Evolutionary conservation across 73 alveolate species (phyloP).

Genomic region (Tetrahymena thermophila): DNA sequence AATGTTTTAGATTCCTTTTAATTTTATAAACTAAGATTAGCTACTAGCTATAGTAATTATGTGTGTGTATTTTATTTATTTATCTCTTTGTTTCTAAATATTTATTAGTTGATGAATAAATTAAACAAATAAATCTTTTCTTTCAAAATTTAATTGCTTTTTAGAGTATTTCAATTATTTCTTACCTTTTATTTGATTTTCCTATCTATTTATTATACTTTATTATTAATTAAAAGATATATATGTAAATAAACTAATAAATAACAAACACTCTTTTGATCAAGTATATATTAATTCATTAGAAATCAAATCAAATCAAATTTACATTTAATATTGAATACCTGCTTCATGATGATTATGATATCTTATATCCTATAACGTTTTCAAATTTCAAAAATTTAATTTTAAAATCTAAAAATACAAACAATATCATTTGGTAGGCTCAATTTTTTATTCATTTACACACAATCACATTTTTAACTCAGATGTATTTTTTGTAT

Average conservation of each 20-base stretch:
- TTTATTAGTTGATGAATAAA: neutral
- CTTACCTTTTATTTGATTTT: neutral
- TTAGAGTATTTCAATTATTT: too few relatives aligned
- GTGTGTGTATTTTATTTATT: neutral
- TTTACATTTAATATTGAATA: neutral
- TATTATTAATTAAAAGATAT: neutral
- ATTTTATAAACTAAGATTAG: neutral
- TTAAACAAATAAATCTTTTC: neutral
- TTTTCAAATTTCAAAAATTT: neutral
- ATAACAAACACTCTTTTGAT: neutral
- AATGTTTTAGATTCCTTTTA: neutral
- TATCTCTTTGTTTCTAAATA: neutral
- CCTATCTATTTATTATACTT: neutral
- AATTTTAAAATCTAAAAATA: neutral
- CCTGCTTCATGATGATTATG: neutral
- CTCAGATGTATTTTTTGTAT: neutral
- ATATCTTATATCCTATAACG: neutral
- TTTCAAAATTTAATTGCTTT: neutral
- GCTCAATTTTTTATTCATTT: neutral
- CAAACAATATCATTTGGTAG: neutral
- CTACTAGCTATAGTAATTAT: neutral
- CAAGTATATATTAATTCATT: neutral
- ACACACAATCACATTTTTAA: too few relatives aligned
- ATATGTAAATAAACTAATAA: too few relatives aligned
- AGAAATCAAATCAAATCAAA: neutral